These are phyloP conservation scores for Litchi chinensis DNA, from an alignment of 345 rosid genomes.

Conservation along the genomic window DNA sequence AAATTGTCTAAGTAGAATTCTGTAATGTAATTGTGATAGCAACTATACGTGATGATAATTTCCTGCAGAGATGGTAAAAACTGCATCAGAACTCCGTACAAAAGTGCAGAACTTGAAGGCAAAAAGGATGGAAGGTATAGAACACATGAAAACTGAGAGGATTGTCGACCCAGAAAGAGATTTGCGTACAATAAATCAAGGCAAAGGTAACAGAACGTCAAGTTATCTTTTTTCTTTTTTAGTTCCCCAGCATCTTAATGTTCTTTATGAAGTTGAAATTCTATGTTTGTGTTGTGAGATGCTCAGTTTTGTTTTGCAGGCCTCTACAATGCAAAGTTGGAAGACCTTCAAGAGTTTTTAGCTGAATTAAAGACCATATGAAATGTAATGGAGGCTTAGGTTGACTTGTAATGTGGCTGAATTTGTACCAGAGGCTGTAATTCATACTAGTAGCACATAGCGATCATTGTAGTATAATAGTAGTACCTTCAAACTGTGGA, in stretches of 20 bases:
- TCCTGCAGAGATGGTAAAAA: constrained; percentile 59
- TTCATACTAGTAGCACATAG: not conserved
- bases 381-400: constrained; percentile 12
- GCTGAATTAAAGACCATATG: constrained; percentile 53
- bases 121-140: constrained; percentile 34
- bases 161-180: constrained; percentile 35
- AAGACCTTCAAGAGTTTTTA: constrained; percentile 59
- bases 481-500: not conserved
- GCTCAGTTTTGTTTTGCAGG: constrained; percentile 33
- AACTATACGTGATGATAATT: not conserved
- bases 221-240: constrained; percentile 12
- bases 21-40: not conserved
- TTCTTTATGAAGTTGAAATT: not conserved
- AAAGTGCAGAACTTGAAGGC: constrained; percentile 46
- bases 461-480: not conserved
- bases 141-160: constrained; percentile 35
- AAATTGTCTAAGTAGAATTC: not conserved
- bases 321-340: constrained; percentile 44
- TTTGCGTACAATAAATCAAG: constrained; percentile 22
- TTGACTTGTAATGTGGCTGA: not conserved
- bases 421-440: not conserved
- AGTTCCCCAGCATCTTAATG: not conserved
- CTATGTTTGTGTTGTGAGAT: not conserved
- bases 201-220: constrained; percentile 35
- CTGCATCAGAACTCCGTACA: constrained; percentile 57